Conservation (phyloP, 805 yeast genomes). For the Cyberlindnera petersonii region DNA sequence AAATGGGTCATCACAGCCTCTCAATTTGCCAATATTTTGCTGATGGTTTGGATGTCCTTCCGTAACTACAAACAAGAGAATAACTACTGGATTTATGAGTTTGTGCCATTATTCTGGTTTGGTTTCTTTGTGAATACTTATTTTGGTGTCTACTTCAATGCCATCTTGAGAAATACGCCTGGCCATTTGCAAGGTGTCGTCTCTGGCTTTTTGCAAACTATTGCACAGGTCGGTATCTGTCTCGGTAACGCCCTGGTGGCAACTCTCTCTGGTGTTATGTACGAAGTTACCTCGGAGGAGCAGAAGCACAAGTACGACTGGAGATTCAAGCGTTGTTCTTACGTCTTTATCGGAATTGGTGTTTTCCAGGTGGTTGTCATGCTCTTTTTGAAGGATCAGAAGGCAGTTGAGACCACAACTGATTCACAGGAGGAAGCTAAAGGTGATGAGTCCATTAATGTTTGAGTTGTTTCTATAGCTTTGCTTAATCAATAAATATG, state of each 20-base stretch:
- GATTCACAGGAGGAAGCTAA: background rate
- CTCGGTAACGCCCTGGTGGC: slow-evolving; percentile 29
- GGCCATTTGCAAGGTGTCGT: slow-evolving; percentile 38
- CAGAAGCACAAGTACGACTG: background rate
- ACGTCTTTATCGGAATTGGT: slow-evolving; percentile 8
- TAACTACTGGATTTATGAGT: slow-evolving; percentile 29
- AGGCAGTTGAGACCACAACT: slow-evolving; percentile 1
- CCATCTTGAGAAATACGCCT: slow-evolving; percentile 33
- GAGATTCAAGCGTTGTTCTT: slow-evolving; percentile 7
- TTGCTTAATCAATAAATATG: too few relatives aligned
- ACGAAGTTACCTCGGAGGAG: background rate
- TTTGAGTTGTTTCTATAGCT: too few relatives aligned
- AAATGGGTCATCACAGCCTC: slow-evolving; percentile 17
- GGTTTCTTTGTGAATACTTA: slow-evolving; percentile 31
- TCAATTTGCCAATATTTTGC: background rate
- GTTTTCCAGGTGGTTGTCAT: slow-evolving; percentile 4
- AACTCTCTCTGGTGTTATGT: slow-evolving; percentile 28
- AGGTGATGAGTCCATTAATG: too few relatives aligned
- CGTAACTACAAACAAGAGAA: slow-evolving; percentile 12
- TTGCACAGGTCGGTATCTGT: slow-evolving; percentile 33
- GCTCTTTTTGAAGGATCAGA: slow-evolving; percentile 13
- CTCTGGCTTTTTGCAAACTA: slow-evolving; percentile 34
- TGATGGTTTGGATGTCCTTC: slow-evolving; percentile 24
- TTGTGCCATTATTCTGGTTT: slow-evolving; percentile 23
- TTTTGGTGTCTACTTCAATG: slow-evolving; percentile 33